A percentile compares a stretch with the other conserved stretches of the same genome.
Conservation (phyloP, 805 yeast species). For the Wickerhamiella slavikovae region DNA sequence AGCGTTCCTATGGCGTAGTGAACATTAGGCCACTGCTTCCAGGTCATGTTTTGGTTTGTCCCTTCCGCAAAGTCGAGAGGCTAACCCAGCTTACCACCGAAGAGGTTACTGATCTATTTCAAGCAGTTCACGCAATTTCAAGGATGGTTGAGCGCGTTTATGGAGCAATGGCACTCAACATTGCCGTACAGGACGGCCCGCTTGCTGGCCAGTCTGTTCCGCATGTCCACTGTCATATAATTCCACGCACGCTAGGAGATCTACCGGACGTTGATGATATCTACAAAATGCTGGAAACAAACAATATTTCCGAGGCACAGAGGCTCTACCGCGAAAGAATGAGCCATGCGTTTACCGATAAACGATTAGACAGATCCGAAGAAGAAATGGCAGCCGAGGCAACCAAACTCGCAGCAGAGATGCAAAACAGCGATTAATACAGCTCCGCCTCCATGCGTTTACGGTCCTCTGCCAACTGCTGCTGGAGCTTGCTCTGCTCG, state of each 20-base stretch:
- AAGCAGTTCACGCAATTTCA: slow-evolving; percentile 50
- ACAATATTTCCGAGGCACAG: slow-evolving; percentile 29
- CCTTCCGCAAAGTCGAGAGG: slow-evolving; percentile 45
- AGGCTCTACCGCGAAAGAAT: slow-evolving; percentile 13
- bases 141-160: slow-evolving; percentile 43
- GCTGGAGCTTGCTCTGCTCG: too few relatives aligned
- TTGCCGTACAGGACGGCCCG: slow-evolving; percentile 92
- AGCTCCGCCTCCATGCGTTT: too few relatives aligned
- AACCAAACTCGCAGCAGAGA: slow-evolving; percentile 21
- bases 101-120: slow-evolving; percentile 58
- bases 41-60: slow-evolving; percentile 84
- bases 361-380: slow-evolving; percentile 33
- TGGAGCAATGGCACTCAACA: slow-evolving; percentile 65
- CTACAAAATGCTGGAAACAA: slow-evolving; percentile 39
- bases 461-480: too few relatives aligned
- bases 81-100: slow-evolving; percentile 49
- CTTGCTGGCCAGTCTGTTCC: slow-evolving; percentile 95
- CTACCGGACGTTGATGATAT: slow-evolving; percentile 53
- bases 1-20: slow-evolving; percentile 63
- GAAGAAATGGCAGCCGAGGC: slow-evolving; percentile 65
- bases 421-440: slow-evolving; percentile 9
- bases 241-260: slow-evolving; percentile 49
- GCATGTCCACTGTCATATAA: slow-evolving; percentile 82
- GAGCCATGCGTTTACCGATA: slow-evolving; percentile 24
- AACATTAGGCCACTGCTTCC: slow-evolving; percentile 83